These are phyloP conservation scores for Penicillium sclerotiorum DNA, from an alignment of 2,329 filamentous ascomycete species.

Conservation along the genomic window DNA sequence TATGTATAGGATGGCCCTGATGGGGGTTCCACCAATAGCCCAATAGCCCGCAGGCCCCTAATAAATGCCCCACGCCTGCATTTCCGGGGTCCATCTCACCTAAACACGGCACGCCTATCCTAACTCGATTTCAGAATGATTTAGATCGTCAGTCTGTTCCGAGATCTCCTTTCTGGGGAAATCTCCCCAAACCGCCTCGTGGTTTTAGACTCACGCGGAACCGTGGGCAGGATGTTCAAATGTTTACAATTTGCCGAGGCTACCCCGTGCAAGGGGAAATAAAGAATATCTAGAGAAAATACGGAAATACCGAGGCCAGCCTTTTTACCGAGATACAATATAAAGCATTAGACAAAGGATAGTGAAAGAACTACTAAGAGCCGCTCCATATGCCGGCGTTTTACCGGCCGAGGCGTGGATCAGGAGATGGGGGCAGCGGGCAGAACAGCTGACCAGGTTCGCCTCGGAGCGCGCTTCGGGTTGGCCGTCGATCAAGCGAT, in stretches of 20 bases:
- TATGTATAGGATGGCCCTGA: too few species aligned
- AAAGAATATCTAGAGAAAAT: neutral
- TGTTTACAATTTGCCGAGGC: neutral
- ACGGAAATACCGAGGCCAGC: neutral
- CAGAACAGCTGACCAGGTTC: conserved; percentile 8
- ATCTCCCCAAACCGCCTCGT: too few species aligned
- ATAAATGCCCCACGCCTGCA: neutral
- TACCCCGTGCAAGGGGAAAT: neutral
- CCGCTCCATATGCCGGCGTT: conserved; percentile 10
- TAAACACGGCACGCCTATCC: neutral
- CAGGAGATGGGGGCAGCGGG: conserved; percentile 12
- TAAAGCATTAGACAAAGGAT: too few species aligned
- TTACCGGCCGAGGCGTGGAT: conserved; percentile 13
- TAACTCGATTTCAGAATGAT: neutral
- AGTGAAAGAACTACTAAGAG: neutral
- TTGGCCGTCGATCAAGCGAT: neutral
- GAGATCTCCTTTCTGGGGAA: neutral
- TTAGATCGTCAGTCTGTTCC: neutral
- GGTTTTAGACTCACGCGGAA: too few species aligned
- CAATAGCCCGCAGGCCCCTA: conserved; percentile 8
- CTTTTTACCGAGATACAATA: neutral
- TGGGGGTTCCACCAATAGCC: neutral
- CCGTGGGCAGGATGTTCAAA: too few species aligned
- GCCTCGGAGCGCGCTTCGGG: conserved; percentile 1
- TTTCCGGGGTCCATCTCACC: neutral